Conservation (phyloP, 345 rosid species). For the Gossypium raimondii region DNA sequence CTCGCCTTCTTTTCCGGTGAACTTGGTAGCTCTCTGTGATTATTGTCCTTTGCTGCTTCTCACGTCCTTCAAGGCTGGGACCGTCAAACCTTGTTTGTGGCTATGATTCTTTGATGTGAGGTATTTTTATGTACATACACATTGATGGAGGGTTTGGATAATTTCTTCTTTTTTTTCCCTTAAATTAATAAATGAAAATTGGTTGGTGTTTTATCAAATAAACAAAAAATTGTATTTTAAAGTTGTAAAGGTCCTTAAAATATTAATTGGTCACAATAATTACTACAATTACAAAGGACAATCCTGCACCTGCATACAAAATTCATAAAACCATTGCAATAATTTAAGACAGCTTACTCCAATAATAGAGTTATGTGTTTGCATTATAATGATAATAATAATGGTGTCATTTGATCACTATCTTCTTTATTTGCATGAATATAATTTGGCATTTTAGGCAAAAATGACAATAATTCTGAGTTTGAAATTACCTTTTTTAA, state of each 20-base stretch:
- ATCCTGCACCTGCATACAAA: too few species aligned
- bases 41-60: neutral
- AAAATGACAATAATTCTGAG: too few species aligned
- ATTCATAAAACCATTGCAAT: too few species aligned
- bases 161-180: neutral
- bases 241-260: neutral
- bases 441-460: too few species aligned
- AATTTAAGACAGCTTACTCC: too few species aligned
- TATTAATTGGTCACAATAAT: too few species aligned
- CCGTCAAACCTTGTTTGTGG: neutral
- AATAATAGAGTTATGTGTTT: too few species aligned
- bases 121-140: neutral
- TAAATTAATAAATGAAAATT: neutral
- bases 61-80: neutral
- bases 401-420: too few species aligned
- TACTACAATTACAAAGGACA: too few species aligned
- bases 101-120: constrained; percentile 3
- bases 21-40: neutral
- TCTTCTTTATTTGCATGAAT: too few species aligned
- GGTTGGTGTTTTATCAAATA: neutral
- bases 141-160: neutral
- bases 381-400: too few species aligned
- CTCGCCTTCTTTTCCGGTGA: neutral
- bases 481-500: too few species aligned
- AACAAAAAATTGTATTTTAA: neutral